These are phyloP conservation scores for Aspergillus viridinutans DNA, from an alignment of 2,329 filamentous ascomycete genomes.

Conservation along the genomic window DNA sequence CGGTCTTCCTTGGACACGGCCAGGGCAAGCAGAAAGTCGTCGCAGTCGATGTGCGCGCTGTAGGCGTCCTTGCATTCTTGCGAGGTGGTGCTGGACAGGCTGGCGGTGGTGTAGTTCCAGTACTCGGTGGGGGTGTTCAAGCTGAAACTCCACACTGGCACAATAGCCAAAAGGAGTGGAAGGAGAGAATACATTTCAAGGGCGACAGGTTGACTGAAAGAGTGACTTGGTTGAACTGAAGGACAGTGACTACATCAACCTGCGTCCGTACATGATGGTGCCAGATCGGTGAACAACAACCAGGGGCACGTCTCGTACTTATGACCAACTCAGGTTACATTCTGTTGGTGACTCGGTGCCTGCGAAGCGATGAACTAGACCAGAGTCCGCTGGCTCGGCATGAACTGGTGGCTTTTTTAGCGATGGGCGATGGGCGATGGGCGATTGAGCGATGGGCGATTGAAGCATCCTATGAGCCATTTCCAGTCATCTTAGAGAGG, in stretches of 20 bases:
- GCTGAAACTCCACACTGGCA: background rate
- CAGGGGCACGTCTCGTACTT: background rate
- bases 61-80: conserved; percentile 11
- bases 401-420: background rate
- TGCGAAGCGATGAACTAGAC: background rate
- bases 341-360: background rate
- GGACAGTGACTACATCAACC: background rate
- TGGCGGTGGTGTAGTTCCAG: conserved; percentile 8
- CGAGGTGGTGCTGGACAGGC: conserved; percentile 8
- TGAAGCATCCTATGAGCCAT: no score
- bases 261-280: background rate
- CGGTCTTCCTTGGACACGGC: conserved; percentile 5
- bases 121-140: background rate
- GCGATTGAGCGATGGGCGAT: no score
- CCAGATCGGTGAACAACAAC: background rate
- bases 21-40: conserved; percentile 3
- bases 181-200: background rate
- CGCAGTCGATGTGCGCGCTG: conserved; percentile 9
- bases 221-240: background rate
- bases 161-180: background rate
- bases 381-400: background rate
- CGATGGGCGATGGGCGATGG: no score
- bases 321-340: background rate
- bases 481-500: no score
- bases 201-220: background rate